Evolutionary conservation across 306 rosid species (phyloP).

Genomic region (Cyamopsis tetragonoloba): DNA sequence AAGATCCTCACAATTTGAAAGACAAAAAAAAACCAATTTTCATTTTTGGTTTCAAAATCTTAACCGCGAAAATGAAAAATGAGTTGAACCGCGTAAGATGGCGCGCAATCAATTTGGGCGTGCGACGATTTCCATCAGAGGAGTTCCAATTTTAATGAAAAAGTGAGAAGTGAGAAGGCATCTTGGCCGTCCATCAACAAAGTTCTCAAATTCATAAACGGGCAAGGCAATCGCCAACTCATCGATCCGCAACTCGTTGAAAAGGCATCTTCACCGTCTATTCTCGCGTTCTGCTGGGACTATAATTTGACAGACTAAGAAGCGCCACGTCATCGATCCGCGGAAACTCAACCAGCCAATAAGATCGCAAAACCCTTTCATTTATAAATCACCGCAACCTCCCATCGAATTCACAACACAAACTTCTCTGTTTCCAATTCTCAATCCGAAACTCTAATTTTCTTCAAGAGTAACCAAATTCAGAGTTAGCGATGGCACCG

Average conservation of each 20-base stretch:
- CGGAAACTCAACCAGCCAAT: slow-evolving; percentile 13
- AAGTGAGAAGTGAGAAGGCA: not conserved
- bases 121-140: not conserved
- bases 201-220: too few species aligned
- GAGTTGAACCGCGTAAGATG: too few species aligned
- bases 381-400: not conserved
- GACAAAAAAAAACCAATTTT: too few species aligned
- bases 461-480: not conserved
- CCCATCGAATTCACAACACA: not conserved
- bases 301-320: not conserved
- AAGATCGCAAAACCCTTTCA: not conserved
- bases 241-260: not conserved
- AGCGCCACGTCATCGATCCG: slow-evolving; percentile 32
- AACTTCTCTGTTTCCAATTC: fast-evolving
- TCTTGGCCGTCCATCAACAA: not conserved
- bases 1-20: too few species aligned
- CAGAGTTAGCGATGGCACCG: slow-evolving; percentile 39
- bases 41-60: too few species aligned
- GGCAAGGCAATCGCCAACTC: not conserved
- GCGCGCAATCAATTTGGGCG: not conserved
- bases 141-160: not conserved
- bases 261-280: not conserved
- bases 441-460: slow-evolving; percentile 10
- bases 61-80: not conserved
- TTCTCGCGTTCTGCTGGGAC: fast-evolving